Percentiles rank a stretch among this genome's conserved stretches.
Conservation (phyloP, 1,139 yeast species). For the Lodderomyces jiufengensis region DNA sequence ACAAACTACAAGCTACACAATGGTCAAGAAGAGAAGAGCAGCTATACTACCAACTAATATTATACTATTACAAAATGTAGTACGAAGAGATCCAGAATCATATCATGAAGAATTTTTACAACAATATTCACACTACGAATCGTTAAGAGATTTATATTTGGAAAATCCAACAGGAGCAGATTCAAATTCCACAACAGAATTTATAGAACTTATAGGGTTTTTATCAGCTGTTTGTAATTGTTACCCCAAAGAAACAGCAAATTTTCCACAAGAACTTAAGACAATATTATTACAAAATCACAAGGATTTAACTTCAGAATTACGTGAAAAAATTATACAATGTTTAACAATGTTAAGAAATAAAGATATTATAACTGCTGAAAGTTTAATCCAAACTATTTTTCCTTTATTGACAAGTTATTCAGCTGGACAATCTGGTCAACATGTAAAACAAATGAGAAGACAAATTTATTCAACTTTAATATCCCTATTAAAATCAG, state of each 20-base stretch:
- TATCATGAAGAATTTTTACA: conserved; percentile 90
- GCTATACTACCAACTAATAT: conserved; percentile 90
- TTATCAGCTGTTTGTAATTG: conserved; percentile 88
- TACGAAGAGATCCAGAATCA: conserved; percentile 89
- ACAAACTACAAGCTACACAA: conserved; percentile 20
- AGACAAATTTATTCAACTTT: conserved; percentile 78
- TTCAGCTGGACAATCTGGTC: conserved; percentile 43
- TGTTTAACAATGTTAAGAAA: conserved; percentile 87
- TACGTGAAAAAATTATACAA: conserved; percentile 88
- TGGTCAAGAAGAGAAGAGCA: conserved; percentile 89
- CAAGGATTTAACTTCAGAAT: conserved; percentile 73
- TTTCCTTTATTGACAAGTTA: conserved; percentile 77
- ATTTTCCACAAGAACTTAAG: conserved; percentile 78
- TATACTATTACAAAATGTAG: conserved; percentile 84
- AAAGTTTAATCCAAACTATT: conserved; percentile 74
- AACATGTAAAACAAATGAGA: conserved; percentile 80
- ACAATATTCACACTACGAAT: conserved; percentile 89
- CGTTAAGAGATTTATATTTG: conserved; percentile 81
- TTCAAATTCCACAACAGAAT: conserved; percentile 63
- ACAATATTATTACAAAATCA: conserved; percentile 69
- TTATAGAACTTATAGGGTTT: conserved; percentile 82
- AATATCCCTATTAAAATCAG: conserved; percentile 71
- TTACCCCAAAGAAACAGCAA: conserved; percentile 82
- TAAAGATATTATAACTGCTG: conserved; percentile 78
- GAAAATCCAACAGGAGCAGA: conserved; percentile 61